Conservation (phyloP, 345 rosid species). For the Populus tremula region DNA sequence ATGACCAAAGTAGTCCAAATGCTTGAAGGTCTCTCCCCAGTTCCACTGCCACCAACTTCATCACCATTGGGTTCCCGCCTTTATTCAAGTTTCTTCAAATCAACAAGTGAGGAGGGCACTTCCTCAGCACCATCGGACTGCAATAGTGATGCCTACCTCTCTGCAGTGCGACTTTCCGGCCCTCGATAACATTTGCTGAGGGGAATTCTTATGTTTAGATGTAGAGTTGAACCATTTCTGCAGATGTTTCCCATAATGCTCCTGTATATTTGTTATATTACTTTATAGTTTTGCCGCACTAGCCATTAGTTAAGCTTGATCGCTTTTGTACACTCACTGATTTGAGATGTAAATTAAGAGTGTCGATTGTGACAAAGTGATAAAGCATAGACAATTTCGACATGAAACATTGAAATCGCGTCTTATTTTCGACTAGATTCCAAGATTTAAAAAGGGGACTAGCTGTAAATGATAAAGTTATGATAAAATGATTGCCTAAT, state of each 20-base stretch:
- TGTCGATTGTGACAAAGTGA: background rate
- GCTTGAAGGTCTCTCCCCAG: conserved; percentile 80
- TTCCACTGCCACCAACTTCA: conserved; percentile 58
- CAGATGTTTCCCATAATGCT: background rate
- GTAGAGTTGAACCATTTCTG: background rate
- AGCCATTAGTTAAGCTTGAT: background rate
- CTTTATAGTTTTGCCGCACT: conserved; percentile 24
- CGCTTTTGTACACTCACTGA: background rate
- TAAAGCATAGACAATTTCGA: background rate
- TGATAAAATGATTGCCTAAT: background rate
- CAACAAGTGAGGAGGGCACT: conserved; percentile 58
- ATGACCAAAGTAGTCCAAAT: conserved; percentile 89
- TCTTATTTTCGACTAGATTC: background rate
- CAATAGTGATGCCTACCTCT: conserved; percentile 62
- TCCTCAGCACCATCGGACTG: conserved; percentile 74
- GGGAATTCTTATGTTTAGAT: background rate
- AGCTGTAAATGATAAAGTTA: background rate
- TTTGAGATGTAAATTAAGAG: background rate
- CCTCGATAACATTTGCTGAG: conserved; percentile 59
- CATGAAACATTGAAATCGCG: background rate
- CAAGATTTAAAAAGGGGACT: background rate
- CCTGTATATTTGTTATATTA: conserved; percentile 11
- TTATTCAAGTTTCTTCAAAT: conserved; percentile 40
- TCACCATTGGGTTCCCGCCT: conserved; percentile 65
- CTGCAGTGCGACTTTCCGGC: conserved; percentile 83